These are phyloP conservation scores for Coemansia sp. DNA, from an alignment of 192 early-diverging fungal species.

Conservation along the genomic window DNA sequence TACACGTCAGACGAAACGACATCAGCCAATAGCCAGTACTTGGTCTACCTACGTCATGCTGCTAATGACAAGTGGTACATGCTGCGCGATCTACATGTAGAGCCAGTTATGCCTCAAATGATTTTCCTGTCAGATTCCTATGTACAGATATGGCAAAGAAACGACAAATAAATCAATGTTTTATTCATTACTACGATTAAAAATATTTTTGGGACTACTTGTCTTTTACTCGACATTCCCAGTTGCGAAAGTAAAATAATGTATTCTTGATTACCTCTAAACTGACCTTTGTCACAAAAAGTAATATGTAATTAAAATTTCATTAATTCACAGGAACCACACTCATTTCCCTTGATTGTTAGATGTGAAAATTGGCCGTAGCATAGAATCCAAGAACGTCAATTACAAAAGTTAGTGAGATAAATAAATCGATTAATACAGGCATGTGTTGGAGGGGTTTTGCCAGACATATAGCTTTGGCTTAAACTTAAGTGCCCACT, in stretches of 20 bases:
- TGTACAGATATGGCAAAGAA: conserved; percentile 71
- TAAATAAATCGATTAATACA: no score
- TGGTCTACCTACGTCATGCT: conserved; percentile 77
- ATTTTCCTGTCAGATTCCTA: conserved; percentile 91
- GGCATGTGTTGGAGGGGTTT: no score
- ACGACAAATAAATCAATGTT: neutral
- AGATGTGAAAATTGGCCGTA: no score
- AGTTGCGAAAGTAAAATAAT: no score
- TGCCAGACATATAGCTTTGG: no score
- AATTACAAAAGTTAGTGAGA: no score
- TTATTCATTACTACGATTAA: neutral
- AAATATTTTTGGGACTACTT: neutral
- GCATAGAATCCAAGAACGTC: no score
- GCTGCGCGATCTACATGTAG: conserved; percentile 92
- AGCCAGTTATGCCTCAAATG: conserved; percentile 93
- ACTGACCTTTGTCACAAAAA: neutral
- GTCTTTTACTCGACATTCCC: neutral
- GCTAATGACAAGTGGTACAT: conserved; percentile 91
- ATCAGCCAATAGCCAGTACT: conserved; percentile 71
- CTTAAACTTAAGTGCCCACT: no score
- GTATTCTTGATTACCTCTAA: neutral
- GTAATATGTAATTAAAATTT: neutral
- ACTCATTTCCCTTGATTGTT: no score
- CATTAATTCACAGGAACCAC: no score
- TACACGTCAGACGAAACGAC: conserved; percentile 33